These are phyloP conservation scores for Cercospora citrullina DNA, from an alignment of 2,329 filamentous ascomycete genomes.

Conservation along the genomic window DNA sequence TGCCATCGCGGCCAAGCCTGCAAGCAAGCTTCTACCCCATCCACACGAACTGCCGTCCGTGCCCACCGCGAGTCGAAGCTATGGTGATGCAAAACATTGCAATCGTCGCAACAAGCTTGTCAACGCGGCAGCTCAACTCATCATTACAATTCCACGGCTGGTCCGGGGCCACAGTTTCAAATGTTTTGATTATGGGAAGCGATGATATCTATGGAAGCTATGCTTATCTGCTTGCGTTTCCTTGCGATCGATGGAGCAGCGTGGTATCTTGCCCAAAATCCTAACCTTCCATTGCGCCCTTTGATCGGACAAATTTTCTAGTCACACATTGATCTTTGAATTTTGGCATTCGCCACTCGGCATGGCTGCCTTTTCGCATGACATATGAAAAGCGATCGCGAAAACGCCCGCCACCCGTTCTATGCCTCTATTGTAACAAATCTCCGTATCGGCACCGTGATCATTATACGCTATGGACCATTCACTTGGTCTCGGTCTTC, in stretches of 20 bases:
- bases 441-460: background rate
- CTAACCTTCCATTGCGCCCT: background rate
- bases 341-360: background rate
- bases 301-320: background rate
- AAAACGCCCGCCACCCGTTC: background rate
- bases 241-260: background rate
- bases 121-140: background rate
- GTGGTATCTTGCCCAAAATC: conserved; percentile 3
- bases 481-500: background rate
- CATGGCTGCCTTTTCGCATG: background rate
- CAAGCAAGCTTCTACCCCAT: background rate
- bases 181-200: background rate
- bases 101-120: background rate
- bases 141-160: background rate
- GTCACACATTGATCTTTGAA: background rate
- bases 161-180: background rate
- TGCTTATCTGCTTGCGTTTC: background rate
- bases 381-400: conserved; percentile 1
- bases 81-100: background rate
- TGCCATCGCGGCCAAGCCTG: background rate
- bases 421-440: conserved; percentile 3
- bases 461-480: background rate
- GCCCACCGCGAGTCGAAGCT: background rate
- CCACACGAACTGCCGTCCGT: background rate
- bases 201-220: background rate